These are phyloP conservation scores for Starmerella potacharoeniae DNA, from an alignment of 805 yeast species.

Conservation along the genomic window DNA sequence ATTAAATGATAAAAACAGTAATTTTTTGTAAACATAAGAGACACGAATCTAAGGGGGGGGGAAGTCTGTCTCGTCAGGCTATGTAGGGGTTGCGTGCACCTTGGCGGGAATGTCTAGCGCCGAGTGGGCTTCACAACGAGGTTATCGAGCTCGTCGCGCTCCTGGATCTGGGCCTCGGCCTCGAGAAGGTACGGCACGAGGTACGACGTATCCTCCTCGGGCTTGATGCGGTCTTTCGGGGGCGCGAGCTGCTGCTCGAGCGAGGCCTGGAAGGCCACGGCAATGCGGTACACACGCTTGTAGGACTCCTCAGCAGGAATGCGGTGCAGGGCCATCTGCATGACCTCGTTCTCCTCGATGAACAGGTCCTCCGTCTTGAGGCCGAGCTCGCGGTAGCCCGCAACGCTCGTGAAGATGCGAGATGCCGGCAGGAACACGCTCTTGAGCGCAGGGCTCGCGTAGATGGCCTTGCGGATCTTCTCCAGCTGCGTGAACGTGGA, in stretches of 20 bases:
- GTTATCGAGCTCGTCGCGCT: slow-evolving; percentile 82
- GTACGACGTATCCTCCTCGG: slow-evolving; percentile 55
- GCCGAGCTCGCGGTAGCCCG: slow-evolving; percentile 95
- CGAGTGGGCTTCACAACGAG: slow-evolving; percentile 34
- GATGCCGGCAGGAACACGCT: slow-evolving; percentile 72
- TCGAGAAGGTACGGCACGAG: slow-evolving; percentile 82
- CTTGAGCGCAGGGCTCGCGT: slow-evolving; percentile 67
- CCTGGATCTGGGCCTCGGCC: slow-evolving; percentile 84
- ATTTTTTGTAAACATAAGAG: neutral
- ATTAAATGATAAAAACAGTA: neutral
- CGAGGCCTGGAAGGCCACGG: slow-evolving; percentile 83
- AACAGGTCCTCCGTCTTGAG: slow-evolving; percentile 77
- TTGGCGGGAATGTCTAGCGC: neutral
- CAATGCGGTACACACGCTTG: slow-evolving; percentile 83
- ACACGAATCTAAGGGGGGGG: neutral
- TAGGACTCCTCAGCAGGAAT: slow-evolving; percentile 73
- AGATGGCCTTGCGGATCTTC: slow-evolving; percentile 53
- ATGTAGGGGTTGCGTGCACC: neutral
- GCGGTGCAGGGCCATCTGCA: slow-evolving; percentile 81
- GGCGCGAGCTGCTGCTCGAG: slow-evolving; percentile 80
- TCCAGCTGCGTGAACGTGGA: slow-evolving; percentile 32
- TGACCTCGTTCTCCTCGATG: slow-evolving; percentile 73
- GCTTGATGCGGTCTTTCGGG: slow-evolving; percentile 59
- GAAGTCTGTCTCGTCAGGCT: neutral
- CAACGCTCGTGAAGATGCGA: slow-evolving; percentile 52